Evolutionary conservation across 2,329 filamentous ascomycete species (phyloP).

Genomic region (Xylaria sp.): DNA sequence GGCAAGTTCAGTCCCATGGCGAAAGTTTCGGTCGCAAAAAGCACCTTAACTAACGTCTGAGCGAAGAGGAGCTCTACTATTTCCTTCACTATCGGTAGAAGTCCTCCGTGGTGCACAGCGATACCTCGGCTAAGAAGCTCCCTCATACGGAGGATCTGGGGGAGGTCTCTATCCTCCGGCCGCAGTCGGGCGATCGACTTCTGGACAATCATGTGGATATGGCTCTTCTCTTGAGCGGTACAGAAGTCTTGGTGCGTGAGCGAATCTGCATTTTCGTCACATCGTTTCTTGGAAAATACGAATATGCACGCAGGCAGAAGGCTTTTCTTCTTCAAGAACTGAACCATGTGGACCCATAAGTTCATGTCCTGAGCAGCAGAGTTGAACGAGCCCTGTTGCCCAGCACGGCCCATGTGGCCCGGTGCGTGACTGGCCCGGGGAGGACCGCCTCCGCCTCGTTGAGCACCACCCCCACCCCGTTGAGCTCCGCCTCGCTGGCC

Average conservation of each 20-base stretch:
- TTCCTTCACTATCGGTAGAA: slow-evolving; percentile 95
- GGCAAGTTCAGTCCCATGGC: slow-evolving; percentile 97
- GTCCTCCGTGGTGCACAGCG: slow-evolving; percentile 90
- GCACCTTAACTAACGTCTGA: slow-evolving; percentile 87
- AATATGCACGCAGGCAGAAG: slow-evolving; percentile 93
- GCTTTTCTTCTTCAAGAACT: slow-evolving; percentile 79
- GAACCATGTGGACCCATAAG: slow-evolving; percentile 92
- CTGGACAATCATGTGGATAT: slow-evolving; percentile 95
- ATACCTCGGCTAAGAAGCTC: slow-evolving; percentile 85
- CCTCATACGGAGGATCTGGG: slow-evolving; percentile 82
- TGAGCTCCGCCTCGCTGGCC: slow-evolving; percentile 42
- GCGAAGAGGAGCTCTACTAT: slow-evolving; percentile 96
- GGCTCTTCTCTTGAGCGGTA: slow-evolving; percentile 88
- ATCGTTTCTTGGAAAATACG: slow-evolving; percentile 96
- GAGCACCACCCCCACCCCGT: slow-evolving; percentile 50
- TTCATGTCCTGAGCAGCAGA: slow-evolving; percentile 93
- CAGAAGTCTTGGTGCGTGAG: slow-evolving; percentile 93
- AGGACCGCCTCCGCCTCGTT: slow-evolving; percentile 52
- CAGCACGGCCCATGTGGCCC: slow-evolving; percentile 86
- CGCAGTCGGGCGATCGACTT: slow-evolving; percentile 89
- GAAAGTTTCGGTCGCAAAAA: slow-evolving; percentile 97
- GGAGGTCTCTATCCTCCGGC: slow-evolving; percentile 81
- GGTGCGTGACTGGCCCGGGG: slow-evolving; percentile 57
- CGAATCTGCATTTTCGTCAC: slow-evolving; percentile 94
- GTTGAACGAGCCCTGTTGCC: slow-evolving; percentile 77